phyloP scores from a whole-genome alignment of 164 flowering plant species.

The Protea cynaroides region DNA sequence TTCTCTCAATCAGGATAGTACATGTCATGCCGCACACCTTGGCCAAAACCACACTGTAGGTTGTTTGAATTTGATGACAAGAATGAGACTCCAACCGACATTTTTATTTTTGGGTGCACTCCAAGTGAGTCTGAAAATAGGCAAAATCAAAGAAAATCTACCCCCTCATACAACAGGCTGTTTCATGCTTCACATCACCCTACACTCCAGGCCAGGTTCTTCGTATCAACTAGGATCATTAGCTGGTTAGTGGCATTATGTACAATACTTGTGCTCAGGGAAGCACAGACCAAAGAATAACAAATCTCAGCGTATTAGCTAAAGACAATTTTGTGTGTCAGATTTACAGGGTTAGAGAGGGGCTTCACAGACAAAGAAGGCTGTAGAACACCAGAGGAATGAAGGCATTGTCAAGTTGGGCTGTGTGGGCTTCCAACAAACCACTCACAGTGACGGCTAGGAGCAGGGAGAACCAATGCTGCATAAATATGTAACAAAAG shows the following conservation, averaged over 20 bases:
- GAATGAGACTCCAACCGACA: too few relatives aligned
- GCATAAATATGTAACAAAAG: conserved; percentile 23
- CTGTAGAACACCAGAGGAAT: conserved; percentile 91
- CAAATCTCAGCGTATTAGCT: not conserved
- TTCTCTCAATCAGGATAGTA: too few relatives aligned
- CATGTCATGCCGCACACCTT: too few relatives aligned
- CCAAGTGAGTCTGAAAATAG: too few relatives aligned
- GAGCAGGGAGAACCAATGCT: conserved; percentile 82
- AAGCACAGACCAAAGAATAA: not conserved
- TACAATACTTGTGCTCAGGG: not conserved
- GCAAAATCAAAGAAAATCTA: too few relatives aligned
- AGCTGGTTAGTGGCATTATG: not conserved
- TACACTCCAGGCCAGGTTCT: not conserved
- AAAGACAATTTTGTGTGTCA: not conserved
- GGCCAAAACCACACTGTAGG: too few relatives aligned
- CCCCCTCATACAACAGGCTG: too few relatives aligned
- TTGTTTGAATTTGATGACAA: too few relatives aligned
- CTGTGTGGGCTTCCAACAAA: conserved; percentile 92
- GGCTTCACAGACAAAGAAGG: conserved; percentile 68
- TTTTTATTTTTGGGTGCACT: too few relatives aligned
- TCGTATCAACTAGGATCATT: not conserved
- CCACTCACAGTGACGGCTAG: conserved; percentile 79
- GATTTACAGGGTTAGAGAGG: conserved; percentile 5
- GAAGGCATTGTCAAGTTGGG: conserved; percentile 97
- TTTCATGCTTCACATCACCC: too few relatives aligned